These are phyloP conservation scores for Halteria grandinella DNA, from an alignment of 73 alveolate species.

Conservation along the genomic window DNA sequence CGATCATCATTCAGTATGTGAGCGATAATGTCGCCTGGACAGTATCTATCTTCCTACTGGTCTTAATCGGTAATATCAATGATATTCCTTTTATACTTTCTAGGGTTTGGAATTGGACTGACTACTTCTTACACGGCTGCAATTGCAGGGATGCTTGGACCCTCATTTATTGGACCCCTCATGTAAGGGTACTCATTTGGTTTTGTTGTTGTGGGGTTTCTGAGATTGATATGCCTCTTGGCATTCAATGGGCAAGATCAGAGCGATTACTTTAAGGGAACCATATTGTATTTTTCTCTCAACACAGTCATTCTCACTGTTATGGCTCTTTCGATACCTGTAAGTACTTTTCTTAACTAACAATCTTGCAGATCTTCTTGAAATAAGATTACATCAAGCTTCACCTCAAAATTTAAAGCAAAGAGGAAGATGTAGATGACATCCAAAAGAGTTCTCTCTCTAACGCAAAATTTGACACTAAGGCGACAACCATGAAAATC, in stretches of 20 bases:
- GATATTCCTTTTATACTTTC: too few species aligned
- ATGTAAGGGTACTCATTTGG: conserved; percentile 18
- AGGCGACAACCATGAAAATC: not conserved
- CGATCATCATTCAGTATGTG: conserved; percentile 1
- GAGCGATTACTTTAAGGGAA: not conserved
- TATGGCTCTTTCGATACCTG: not conserved
- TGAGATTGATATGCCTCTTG: conserved; percentile 33
- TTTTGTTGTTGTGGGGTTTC: conserved; percentile 15
- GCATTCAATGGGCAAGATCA: not conserved
- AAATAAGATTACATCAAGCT: not conserved
- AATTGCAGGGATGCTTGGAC: conserved; percentile 2
- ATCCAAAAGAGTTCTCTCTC: not conserved
- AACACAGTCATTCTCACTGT: not conserved
- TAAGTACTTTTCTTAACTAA: not conserved
- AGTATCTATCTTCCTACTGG: not conserved
- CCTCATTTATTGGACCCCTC: conserved; percentile 22
- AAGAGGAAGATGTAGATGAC: not conserved
- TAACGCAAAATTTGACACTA: not conserved
- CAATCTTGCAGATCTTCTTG: not conserved
- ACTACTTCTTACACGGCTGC: too few species aligned
- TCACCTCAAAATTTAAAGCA: not conserved
- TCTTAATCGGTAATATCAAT: conserved; percentile 25
- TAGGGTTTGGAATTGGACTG: not conserved
- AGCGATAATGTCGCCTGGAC: not conserved
- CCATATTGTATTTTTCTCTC: conserved; percentile 7